Conservation (phyloP, 2,329 filamentous ascomycete species). For the Hypoxylon rubiginosum region DNA sequence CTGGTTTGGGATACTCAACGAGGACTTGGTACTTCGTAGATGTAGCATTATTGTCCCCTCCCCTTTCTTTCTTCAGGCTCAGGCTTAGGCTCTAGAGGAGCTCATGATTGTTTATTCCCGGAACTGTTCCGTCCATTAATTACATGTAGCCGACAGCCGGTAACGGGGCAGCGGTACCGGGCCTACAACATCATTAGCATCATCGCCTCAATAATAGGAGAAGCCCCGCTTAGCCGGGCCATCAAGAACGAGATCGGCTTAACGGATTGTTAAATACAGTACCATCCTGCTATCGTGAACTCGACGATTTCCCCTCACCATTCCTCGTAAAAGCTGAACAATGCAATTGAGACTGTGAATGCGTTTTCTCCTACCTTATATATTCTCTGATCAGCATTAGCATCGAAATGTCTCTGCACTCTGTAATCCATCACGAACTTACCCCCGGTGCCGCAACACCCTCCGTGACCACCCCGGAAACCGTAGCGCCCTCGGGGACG, state of each 20-base stretch:
- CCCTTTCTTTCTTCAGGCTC: too few relatives aligned
- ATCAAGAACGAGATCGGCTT: slow-evolving; percentile 22
- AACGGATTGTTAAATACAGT: background rate
- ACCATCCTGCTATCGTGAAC: slow-evolving; percentile 6
- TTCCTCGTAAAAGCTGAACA: background rate
- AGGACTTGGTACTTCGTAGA: too few relatives aligned
- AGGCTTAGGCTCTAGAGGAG: too few relatives aligned
- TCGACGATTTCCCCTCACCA: background rate
- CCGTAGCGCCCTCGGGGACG: background rate
- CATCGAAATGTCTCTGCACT: slow-evolving; percentile 28
- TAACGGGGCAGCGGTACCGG: too few relatives aligned
- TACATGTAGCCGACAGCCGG: too few relatives aligned
- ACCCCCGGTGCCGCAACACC: slow-evolving; percentile 3
- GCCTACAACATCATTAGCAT: background rate
- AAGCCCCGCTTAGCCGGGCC: slow-evolving; percentile 10
- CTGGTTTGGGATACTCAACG: too few relatives aligned
- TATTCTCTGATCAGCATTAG: too few relatives aligned
- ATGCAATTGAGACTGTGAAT: background rate
- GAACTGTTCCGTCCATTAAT: too few relatives aligned
- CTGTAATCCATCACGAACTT: slow-evolving; percentile 26
- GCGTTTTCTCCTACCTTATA: too few relatives aligned
- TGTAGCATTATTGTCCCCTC: too few relatives aligned
- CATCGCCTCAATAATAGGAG: slow-evolving; percentile 13
- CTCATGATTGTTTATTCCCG: too few relatives aligned
- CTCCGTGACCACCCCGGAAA: background rate